Base-by-base conservation (phyloP, 2,329 filamentous ascomycete genomes). In the Botryotinia convoluta region DNA sequence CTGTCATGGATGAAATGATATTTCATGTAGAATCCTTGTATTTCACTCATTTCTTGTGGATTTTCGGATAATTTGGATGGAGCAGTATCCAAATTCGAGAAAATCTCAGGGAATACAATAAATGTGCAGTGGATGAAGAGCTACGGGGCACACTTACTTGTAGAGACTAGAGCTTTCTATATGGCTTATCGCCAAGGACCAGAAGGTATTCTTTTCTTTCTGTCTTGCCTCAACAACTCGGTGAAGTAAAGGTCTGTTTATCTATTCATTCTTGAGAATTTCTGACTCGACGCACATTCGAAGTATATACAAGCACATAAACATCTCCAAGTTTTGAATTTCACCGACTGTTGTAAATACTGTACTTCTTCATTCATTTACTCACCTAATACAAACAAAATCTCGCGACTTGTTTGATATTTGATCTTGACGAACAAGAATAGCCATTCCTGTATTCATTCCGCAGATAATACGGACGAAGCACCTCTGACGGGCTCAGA, bases 101-200 rank as follows among this genome's bases (percentile, higher is more conserved):
- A 44, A 37, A 35, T 45, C 48, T n/a, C 48, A 54, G 35, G 35
- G 60, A 9, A 62, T 29, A n/a, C 39, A 44, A 37, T 16, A 51
- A 51, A 63, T 51, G 69, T 37, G 69, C 39, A 51, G 48, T 68
- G 64, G 64, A 6, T 22, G 48, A 68, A 68, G 35, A 42, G 48
- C 65, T 68, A 57, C 35, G 65, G 65, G 35, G 26, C 64, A 57
- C 48, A 68, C n/a, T 57, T 42, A 68, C 64, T 42, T 29, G 65
- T 57, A 39, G 26, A 68, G 65, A 68, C 65, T 68, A 68, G 57
- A 65, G 69, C 48, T 37, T 70, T 39, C 44, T 32, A 54, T 37
- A 64, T 48, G 60, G 45, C 32, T 65, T 65, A 72, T 72, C 61
- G 69, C 69, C 45, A 72, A 72, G 69, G 44, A 65, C n/a, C 20